Evolutionary conservation across 768 basidiomycete species (phyloP).

Genomic region (Ephemerocybe angulata): DNA sequence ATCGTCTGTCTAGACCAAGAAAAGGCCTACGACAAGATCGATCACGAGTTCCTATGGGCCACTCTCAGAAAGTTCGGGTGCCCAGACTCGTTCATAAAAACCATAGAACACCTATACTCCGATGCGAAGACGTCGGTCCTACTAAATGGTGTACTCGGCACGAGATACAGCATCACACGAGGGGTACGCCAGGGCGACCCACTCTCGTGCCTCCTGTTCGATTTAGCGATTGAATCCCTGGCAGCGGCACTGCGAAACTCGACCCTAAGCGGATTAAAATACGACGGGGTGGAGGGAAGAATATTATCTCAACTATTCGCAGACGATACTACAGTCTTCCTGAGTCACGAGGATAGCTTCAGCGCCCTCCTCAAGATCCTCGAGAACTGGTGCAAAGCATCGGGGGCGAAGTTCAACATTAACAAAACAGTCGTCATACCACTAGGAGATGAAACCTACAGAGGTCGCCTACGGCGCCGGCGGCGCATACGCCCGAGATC

Average conservation of each 20-base stretch:
- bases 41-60: constrained; percentile 28
- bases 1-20: constrained; percentile 33
- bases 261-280: constrained; percentile 22
- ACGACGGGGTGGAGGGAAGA: not conserved
- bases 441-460: constrained; percentile 34
- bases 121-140: constrained; percentile 27
- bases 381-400: constrained; percentile 36
- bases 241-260: too few relatives aligned
- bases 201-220: constrained; percentile 37
- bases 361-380: constrained; percentile 24
- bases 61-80: constrained; percentile 19
- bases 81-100: constrained; percentile 25
- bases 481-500: not conserved
- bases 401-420: constrained; percentile 37
- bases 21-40: too few relatives aligned
- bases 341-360: constrained; percentile 26
- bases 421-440: constrained; percentile 40
- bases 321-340: constrained; percentile 37
- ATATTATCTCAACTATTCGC: constrained; percentile 29
- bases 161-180: constrained; percentile 20
- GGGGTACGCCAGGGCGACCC: constrained; percentile 37
- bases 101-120: constrained; percentile 28
- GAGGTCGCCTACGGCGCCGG: not conserved
- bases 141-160: constrained; percentile 28
- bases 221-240: too few relatives aligned